Percentiles rank a stretch among this genome's conserved stretches.
Conservation (phyloP, 768 basidiomycete species). For the Lentinula edodes region DNA sequence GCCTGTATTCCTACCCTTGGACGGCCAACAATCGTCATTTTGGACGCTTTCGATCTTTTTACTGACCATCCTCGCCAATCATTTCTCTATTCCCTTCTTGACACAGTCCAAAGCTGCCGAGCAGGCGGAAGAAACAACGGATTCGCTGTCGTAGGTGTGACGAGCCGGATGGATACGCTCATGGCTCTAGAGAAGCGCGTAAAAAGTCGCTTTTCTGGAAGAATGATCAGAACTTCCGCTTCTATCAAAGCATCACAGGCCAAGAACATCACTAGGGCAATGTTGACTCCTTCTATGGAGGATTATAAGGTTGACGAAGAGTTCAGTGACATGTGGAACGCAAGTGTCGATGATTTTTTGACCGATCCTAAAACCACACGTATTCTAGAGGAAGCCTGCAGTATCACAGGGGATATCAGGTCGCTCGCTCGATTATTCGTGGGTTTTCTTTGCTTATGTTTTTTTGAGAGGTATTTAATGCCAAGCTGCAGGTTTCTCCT, state of each 20-base stretch:
- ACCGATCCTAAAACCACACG: slow-evolving; percentile 38
- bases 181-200: slow-evolving; percentile 92
- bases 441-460: slow-evolving; percentile 17
- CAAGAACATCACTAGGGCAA: slow-evolving; percentile 38
- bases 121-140: slow-evolving; percentile 56
- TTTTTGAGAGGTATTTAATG: background rate
- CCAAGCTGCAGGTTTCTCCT: slow-evolving; percentile 31
- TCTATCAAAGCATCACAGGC: slow-evolving; percentile 46
- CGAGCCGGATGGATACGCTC: slow-evolving; percentile 82
- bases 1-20: slow-evolving; percentile 73
- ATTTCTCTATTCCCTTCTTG: slow-evolving; percentile 90
- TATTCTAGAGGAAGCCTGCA: slow-evolving; percentile 53
- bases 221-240: slow-evolving; percentile 75
- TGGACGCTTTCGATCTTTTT: slow-evolving; percentile 94
- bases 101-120: slow-evolving; percentile 85
- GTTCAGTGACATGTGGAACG: slow-evolving; percentile 42
- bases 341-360: slow-evolving; percentile 53
- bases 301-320: slow-evolving; percentile 17
- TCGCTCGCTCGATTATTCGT: slow-evolving; percentile 60
- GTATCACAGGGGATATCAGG: slow-evolving; percentile 54
- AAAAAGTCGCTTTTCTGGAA: slow-evolving; percentile 93
- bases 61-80: slow-evolving; percentile 89
- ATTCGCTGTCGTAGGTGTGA: slow-evolving; percentile 81
- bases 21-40: slow-evolving; percentile 74
- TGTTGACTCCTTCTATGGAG: slow-evolving; percentile 31